Evolutionary conservation across 441 rosid genomes (phyloP), one percentile per base, ranked within the genome.

Genomic region (Bruguiera hainesii): DNA sequence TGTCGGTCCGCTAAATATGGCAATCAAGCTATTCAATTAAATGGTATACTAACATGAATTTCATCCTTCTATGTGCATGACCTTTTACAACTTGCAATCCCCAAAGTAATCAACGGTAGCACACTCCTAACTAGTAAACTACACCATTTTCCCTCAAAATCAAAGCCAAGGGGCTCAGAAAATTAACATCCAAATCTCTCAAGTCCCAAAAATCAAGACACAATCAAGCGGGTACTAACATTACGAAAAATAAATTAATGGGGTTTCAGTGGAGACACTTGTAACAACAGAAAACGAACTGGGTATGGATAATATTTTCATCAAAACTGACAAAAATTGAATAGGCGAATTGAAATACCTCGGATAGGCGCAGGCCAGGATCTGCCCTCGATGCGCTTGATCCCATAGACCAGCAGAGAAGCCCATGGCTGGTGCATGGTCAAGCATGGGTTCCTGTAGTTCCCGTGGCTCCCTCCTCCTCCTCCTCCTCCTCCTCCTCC

Each of bases 381-480:
- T 64, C 97, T 79, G 73, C 97, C 97, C 78, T 91, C 98, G 60
- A 91, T 79, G 66, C 97, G 96, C 67, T 93, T 91, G 85, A 93
- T 93, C 39, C 93, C 98, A 63, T 85, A 39, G 69, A 91, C 88
- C 1, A 93, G 83, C 39, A 93, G 82, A 0, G 97, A 93, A 75
- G 97, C 98, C 98, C 96, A 89, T 2, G 98, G 97, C 69, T 89
- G 98, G 75, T 93, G 98, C 97, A 93, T 82, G 7, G 95, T 88
- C 77, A 93, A 77, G 65, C 95, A 91, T 1, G 96, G 95, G 80
- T 91, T 93, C 56, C 60, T 80, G 79, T 79, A 89, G 68, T 91
- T 89, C 57, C 88, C 93, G 30, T 81, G 74, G 56, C 70, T 82
- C 69, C 60, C 37, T 56, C 76, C 39, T n/a, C 68, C 63, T 33